Conservation (phyloP, 257 asterid species). For the Dorcoceras hygrometricum region DNA sequence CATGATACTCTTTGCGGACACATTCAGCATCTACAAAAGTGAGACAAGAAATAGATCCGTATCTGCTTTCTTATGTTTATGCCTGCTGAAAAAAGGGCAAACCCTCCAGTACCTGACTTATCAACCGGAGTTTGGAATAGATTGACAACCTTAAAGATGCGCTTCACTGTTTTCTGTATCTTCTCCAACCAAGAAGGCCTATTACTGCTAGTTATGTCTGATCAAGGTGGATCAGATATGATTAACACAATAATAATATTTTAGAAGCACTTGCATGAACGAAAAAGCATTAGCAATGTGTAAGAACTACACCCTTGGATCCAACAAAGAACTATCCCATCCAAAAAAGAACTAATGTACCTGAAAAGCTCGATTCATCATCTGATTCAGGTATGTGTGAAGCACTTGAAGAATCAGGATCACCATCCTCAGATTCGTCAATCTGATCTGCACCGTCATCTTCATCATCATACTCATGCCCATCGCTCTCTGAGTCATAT, state of each 20-base stretch:
- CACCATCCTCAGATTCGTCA: slow-evolving; percentile 55
- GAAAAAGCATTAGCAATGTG: background rate
- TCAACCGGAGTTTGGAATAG: slow-evolving; percentile 77
- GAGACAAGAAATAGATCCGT: slow-evolving; percentile 29
- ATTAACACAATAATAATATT: slow-evolving; percentile 22
- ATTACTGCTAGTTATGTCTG: slow-evolving; percentile 53
- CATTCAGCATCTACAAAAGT: slow-evolving; percentile 66
- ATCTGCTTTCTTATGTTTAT: slow-evolving; percentile 22
- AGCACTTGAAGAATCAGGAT: slow-evolving; percentile 65
- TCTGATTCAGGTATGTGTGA: slow-evolving; percentile 58
- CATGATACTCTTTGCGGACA: slow-evolving; percentile 84
- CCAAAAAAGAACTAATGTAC: slow-evolving; percentile 33
- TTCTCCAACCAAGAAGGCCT: slow-evolving; percentile 84
- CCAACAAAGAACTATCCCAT: slow-evolving; percentile 17
- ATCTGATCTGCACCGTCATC: slow-evolving; percentile 46
- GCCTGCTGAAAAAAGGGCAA: slow-evolving; percentile 20
- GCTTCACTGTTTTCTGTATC: slow-evolving; percentile 68
- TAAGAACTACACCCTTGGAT: slow-evolving; percentile 17
- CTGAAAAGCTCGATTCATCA: slow-evolving; percentile 71
- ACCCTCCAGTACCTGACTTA: slow-evolving; percentile 65
- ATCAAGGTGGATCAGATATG: slow-evolving; percentile 30
- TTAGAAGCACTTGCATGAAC: slow-evolving; percentile 9
- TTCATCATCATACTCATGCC: slow-evolving; percentile 51
- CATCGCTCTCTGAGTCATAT: slow-evolving; percentile 72
- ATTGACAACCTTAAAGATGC: slow-evolving; percentile 66